phyloP scores from a whole-genome alignment of 805 yeast species.

The Wickerhamomyces tratensis region DNA sequence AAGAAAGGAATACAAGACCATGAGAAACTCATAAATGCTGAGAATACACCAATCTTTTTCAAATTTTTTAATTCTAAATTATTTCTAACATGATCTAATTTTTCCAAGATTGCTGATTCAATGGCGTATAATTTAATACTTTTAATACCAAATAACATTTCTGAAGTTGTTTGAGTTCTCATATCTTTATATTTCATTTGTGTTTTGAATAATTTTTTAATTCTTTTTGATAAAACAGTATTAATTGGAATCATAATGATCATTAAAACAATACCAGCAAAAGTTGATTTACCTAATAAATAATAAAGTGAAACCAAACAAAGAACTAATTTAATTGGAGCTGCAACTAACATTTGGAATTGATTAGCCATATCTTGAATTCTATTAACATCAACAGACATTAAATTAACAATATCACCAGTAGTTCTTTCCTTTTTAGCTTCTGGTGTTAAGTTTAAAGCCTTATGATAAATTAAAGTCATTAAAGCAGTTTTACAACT shows the following conservation, averaged over 20 bases:
- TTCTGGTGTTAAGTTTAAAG: slow-evolving; percentile 57
- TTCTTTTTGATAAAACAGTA: slow-evolving; percentile 32
- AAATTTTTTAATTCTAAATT: slow-evolving; percentile 75
- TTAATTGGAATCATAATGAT: slow-evolving; percentile 50
- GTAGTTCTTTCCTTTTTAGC: slow-evolving; percentile 51
- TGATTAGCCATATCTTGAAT: slow-evolving; percentile 50
- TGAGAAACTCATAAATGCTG: slow-evolving; percentile 62
- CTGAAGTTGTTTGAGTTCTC: slow-evolving; percentile 50
- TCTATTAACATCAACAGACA: slow-evolving; percentile 67
- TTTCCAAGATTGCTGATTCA: slow-evolving; percentile 55
- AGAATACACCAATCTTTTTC: slow-evolving; percentile 60
- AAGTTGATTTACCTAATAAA: slow-evolving; percentile 47
- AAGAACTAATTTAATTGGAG: slow-evolving; percentile 46
- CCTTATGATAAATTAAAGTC: slow-evolving; percentile 61
- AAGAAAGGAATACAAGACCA: slow-evolving; percentile 85
- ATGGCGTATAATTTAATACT: slow-evolving; percentile 61
- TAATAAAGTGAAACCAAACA: slow-evolving; percentile 45
- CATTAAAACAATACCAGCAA: slow-evolving; percentile 47
- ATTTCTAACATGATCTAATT: slow-evolving; percentile 58
- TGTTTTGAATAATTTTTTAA: slow-evolving; percentile 36
- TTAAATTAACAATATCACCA: slow-evolving; percentile 73
- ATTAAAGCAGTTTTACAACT: slow-evolving; percentile 57
- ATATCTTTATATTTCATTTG: slow-evolving; percentile 57
- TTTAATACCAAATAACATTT: slow-evolving; percentile 49
- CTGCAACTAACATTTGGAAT: slow-evolving; percentile 44